Evolutionary conservation across 2,329 filamentous ascomycete genomes (phyloP).

Genomic region (Myotisia sp.): DNA sequence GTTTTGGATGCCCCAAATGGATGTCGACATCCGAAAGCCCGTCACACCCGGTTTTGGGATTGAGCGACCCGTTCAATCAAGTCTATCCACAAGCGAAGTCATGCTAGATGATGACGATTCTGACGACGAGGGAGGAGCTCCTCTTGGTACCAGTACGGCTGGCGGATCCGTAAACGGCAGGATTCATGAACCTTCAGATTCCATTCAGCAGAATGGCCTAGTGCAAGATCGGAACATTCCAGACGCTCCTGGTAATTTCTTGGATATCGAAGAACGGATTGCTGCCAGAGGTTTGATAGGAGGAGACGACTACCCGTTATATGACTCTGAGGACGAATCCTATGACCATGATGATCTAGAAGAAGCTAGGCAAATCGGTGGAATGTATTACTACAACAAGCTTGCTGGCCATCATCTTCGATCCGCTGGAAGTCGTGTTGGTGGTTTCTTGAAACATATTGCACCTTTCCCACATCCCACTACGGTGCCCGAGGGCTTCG

Average conservation of each 20-base stretch:
- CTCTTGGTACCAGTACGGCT: slow-evolving; percentile 12
- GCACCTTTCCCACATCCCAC: slow-evolving; percentile 40
- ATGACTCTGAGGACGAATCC: slow-evolving; percentile 80
- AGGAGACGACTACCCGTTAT: slow-evolving; percentile 66
- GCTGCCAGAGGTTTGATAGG: slow-evolving; percentile 43
- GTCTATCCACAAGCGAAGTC: slow-evolving; percentile 62
- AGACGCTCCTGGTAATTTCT: slow-evolving; percentile 32
- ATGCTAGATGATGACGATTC: slow-evolving; percentile 58
- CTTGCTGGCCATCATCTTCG: slow-evolving; percentile 41
- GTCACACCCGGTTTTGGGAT: slow-evolving; percentile 82
- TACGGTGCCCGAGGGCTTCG: slow-evolving; percentile 24
- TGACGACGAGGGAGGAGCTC: slow-evolving; percentile 44
- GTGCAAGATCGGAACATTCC: slow-evolving; percentile 36
- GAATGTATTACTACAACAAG: slow-evolving; percentile 57
- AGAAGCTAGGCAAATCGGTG: slow-evolving; percentile 61
- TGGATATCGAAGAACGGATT: slow-evolving; percentile 77
- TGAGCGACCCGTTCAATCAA: slow-evolving; percentile 60
- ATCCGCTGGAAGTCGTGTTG: slow-evolving; percentile 32
- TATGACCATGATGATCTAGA: slow-evolving; percentile 61
- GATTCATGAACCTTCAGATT: too few species aligned
- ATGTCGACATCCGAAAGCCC: slow-evolving; percentile 91
- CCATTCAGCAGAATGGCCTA: slow-evolving; percentile 35
- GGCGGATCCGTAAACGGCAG: slow-evolving; percentile 30
- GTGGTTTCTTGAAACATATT: slow-evolving; percentile 36
- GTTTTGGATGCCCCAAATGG: slow-evolving; percentile 98